These are phyloP conservation scores for Eutrema salsugineum DNA, from an alignment of 441 rosid species.

Conservation along the genomic window DNA sequence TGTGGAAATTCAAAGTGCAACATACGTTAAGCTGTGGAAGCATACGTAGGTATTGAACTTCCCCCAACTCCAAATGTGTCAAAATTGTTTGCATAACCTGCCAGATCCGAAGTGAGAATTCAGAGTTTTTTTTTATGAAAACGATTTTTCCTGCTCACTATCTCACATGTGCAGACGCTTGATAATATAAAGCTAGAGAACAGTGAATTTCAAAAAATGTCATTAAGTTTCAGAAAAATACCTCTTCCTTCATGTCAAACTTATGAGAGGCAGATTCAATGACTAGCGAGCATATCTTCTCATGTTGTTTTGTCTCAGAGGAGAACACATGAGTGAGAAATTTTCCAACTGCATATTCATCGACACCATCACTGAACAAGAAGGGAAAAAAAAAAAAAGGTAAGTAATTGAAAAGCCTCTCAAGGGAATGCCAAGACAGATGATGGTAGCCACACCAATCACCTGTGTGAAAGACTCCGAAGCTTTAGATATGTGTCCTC, in stretches of 20 bases:
- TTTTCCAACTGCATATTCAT: slow-evolving; percentile 84
- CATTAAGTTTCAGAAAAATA: slow-evolving; percentile 22
- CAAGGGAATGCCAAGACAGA: slow-evolving; percentile 12
- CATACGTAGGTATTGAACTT: slow-evolving; percentile 65
- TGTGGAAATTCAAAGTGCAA: slow-evolving; percentile 83
- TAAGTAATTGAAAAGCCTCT: slow-evolving; percentile 18
- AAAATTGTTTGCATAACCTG: slow-evolving; percentile 93
- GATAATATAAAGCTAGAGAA: background rate
- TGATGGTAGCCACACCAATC: slow-evolving; percentile 11
- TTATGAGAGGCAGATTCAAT: slow-evolving; percentile 77
- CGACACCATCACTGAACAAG: slow-evolving; percentile 81
- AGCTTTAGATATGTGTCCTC: slow-evolving; percentile 75
- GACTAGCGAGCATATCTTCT: slow-evolving; percentile 55
- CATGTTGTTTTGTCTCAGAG: slow-evolving; percentile 38
- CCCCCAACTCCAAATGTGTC: slow-evolving; percentile 90
- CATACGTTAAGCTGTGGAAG: slow-evolving; percentile 71
- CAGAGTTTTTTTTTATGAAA: background rate
- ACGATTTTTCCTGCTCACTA: background rate
- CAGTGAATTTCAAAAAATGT: slow-evolving; percentile 3
- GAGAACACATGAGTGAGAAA: slow-evolving; percentile 72
- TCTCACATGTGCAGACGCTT: slow-evolving; percentile 5
- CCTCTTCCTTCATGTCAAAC: slow-evolving; percentile 96
- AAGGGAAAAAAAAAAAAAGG: slow-evolving; percentile 14
- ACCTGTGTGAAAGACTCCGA: slow-evolving; percentile 93
- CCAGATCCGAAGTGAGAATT: slow-evolving; percentile 25